These are phyloP conservation scores for Solanum okadae DNA, from an alignment of 257 asterid species.

Conservation along the genomic window DNA sequence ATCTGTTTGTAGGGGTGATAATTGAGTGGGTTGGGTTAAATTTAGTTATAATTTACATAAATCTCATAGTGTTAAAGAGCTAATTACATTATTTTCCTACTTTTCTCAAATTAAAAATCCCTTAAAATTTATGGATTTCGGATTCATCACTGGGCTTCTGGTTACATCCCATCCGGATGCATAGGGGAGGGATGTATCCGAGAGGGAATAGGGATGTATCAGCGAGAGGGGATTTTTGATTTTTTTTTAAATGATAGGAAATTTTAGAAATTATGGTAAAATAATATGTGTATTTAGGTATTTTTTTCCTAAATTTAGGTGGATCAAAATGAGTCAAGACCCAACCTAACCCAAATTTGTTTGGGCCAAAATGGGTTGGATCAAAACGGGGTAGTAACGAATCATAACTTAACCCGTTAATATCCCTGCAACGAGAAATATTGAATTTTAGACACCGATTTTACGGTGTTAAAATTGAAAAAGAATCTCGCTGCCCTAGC, in stretches of 20 bases:
- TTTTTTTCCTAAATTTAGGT: not conserved
- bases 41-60: too few species aligned
- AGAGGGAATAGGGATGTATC: too few species aligned
- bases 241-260: not conserved
- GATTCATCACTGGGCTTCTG: not conserved
- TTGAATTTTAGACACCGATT: not conserved
- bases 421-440: not conserved
- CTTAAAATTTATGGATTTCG: not conserved
- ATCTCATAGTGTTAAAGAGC: too few species aligned
- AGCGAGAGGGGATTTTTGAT: too few species aligned
- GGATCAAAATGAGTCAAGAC: too few species aligned
- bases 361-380: not conserved
- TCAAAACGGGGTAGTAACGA: not conserved
- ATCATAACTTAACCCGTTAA: not conserved
- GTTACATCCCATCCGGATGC: not conserved
- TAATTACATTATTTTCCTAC: too few species aligned
- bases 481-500: not conserved
- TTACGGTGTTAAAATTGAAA: not conserved
- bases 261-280: not conserved
- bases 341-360: not conserved
- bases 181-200: not conserved
- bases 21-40: too few species aligned
- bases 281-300: not conserved
- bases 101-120: too few species aligned
- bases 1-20: too few species aligned